Conservation (phyloP, 768 basidiomycete species). For the Tulasnella sp. region DNA sequence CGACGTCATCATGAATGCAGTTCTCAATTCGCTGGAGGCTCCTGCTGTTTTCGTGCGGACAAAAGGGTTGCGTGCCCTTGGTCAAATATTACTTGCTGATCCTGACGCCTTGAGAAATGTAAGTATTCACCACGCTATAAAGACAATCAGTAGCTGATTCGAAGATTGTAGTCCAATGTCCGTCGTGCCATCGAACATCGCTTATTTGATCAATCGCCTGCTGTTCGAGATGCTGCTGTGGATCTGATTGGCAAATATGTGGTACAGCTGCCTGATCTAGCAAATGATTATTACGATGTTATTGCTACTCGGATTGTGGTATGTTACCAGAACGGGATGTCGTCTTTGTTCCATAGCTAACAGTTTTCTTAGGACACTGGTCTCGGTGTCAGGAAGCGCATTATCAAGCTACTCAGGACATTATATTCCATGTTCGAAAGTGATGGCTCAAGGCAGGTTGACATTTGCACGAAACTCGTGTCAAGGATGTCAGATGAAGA, state of each 20-base stretch:
- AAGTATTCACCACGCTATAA: conserved; percentile 22
- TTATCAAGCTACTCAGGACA: conserved; percentile 83
- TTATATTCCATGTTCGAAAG: conserved; percentile 53
- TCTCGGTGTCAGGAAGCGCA: conserved; percentile 82
- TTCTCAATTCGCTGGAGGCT: conserved; percentile 69
- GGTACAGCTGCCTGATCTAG: conserved; percentile 78
- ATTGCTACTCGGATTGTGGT: conserved; percentile 88
- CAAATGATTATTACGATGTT: conserved; percentile 73
- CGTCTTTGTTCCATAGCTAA: neutral
- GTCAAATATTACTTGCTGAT: conserved; percentile 82
- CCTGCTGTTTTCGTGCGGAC: conserved; percentile 85
- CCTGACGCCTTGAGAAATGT: conserved; percentile 67
- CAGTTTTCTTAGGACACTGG: conserved; percentile 64
- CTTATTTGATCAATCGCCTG: conserved; percentile 79
- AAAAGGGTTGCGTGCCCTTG: conserved; percentile 81
- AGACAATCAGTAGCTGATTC: conserved; percentile 10
- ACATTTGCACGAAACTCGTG: conserved; percentile 73
- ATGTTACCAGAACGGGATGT: conserved; percentile 23
- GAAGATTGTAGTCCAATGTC: conserved; percentile 47
- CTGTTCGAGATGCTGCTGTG: conserved; percentile 92
- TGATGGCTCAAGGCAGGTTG: conserved; percentile 46
- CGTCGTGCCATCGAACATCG: conserved; percentile 80
- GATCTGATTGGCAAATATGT: conserved; percentile 98
- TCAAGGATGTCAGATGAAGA: conserved; percentile 85
- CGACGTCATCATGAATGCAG: conserved; percentile 66